Conservation (phyloP, 495 filamentous ascomycete genomes). For the Schizothecium vesticola region DNA sequence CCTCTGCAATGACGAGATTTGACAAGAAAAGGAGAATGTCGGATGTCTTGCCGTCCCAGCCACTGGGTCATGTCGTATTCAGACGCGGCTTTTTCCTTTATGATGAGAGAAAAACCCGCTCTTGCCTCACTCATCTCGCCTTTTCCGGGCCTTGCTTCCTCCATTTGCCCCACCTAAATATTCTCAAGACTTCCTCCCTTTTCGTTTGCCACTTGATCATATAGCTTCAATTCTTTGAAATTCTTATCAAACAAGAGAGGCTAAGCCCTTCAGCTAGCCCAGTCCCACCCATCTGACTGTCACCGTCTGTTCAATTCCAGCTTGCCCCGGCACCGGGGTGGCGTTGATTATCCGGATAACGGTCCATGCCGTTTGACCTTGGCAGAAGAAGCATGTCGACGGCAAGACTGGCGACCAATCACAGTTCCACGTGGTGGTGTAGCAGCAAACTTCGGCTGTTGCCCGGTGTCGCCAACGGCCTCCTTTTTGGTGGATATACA, state of each 20-base stretch:
- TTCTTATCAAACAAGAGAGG: background rate
- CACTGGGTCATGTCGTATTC: background rate
- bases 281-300: background rate
- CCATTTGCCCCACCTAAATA: background rate
- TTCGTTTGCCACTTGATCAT: background rate
- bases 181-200: background rate
- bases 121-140: background rate
- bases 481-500: background rate
- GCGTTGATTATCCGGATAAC: background rate
- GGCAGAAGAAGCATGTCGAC: background rate
- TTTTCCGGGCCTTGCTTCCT: slow-evolving; percentile 4
- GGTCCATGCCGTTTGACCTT: background rate
- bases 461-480: background rate
- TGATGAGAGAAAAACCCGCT: background rate
- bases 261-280: background rate
- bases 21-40: background rate
- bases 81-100: background rate
- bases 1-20: background rate
- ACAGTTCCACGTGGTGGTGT: slow-evolving; percentile 2
- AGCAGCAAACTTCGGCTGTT: background rate
- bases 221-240: background rate
- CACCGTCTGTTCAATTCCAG: background rate
- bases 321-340: background rate
- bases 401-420: background rate
- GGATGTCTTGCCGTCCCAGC: background rate